phyloP scores from a whole-genome alignment of 495 filamentous ascomycete genomes.

The Barbatosphaeria neglecta region DNA sequence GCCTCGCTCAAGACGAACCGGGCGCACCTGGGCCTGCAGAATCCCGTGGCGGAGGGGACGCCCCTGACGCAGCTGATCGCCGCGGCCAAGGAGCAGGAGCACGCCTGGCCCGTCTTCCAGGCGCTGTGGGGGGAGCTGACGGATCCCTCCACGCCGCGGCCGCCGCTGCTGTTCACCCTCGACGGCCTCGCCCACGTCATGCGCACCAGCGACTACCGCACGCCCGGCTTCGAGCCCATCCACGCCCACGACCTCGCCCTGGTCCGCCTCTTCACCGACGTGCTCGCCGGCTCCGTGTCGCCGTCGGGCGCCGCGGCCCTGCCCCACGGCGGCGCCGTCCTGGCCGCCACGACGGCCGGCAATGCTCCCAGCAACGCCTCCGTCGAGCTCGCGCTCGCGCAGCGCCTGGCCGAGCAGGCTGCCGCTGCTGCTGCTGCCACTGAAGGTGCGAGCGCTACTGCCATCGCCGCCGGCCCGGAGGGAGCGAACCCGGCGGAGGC shows the following conservation, averaged over 20 bases:
- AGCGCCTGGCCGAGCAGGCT: slow-evolving; percentile 29
- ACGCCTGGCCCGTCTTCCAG: slow-evolving; percentile 72
- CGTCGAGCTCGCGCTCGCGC: slow-evolving; percentile 53
- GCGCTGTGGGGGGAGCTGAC: slow-evolving; percentile 72
- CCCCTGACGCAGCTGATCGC: slow-evolving; percentile 57
- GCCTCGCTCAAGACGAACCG: slow-evolving; percentile 43
- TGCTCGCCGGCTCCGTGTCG: too few relatives aligned
- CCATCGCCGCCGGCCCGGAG: too few relatives aligned
- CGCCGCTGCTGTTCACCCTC: slow-evolving; percentile 65
- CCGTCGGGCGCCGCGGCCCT: slow-evolving; percentile 45
- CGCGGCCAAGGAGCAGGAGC: slow-evolving; percentile 61
- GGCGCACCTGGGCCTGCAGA: slow-evolving; percentile 47
- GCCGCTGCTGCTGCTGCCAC: too few relatives aligned
- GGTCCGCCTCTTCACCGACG: slow-evolving; percentile 60
- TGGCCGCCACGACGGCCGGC: slow-evolving; percentile 58
- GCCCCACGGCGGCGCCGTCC: slow-evolving; percentile 65
- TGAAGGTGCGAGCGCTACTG: too few relatives aligned
- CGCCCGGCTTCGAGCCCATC: slow-evolving; percentile 53
- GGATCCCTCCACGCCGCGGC: slow-evolving; percentile 42
- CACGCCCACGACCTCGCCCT: slow-evolving; percentile 80
- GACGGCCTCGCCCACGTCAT: slow-evolving; percentile 77
- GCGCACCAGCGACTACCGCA: slow-evolving; percentile 59
- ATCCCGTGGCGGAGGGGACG: slow-evolving; percentile 43
- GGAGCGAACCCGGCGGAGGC: too few relatives aligned
- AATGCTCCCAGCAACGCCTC: slow-evolving; percentile 51